Percentiles rank a stretch among this genome's conserved stretches.
phyloP scores from a whole-genome alignment of 2,329 filamentous ascomycete species.

The Zalaria sp. region DNA sequence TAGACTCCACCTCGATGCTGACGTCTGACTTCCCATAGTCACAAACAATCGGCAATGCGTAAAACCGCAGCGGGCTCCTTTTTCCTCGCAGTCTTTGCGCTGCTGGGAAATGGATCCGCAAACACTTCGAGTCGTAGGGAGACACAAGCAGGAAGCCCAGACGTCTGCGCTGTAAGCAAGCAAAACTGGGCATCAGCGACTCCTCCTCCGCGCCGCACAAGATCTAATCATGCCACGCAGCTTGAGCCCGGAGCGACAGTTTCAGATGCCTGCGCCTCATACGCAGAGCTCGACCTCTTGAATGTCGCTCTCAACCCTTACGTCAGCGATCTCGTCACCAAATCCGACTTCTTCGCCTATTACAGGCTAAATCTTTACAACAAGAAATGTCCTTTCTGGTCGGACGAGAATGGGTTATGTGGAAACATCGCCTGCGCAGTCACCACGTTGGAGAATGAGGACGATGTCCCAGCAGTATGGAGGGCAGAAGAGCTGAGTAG shows the following conservation, averaged over 20 bases:
- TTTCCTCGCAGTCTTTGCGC: conserved; percentile 47
- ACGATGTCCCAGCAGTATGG: conserved; percentile 87
- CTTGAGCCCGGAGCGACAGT: conserved; percentile 82
- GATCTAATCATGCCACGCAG: conserved; percentile 34
- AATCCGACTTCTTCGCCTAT: conserved; percentile 96
- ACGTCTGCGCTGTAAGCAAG: conserved; percentile 42
- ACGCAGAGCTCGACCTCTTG: conserved; percentile 72
- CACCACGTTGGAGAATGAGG: conserved; percentile 86
- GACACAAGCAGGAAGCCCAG: conserved; percentile 20
- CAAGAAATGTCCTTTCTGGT: conserved; percentile 92
- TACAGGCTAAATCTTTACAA: conserved; percentile 92
- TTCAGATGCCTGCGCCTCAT: conserved; percentile 87
- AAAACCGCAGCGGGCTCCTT: conserved; percentile 23
- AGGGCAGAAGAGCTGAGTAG: conserved; percentile 83
- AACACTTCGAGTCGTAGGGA: conserved; percentile 23
- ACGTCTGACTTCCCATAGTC: conserved; percentile 2
- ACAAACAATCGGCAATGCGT: conserved; percentile 9
- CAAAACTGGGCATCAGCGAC: conserved; percentile 12
- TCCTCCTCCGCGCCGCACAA: conserved; percentile 8
- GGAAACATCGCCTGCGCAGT: conserved; percentile 95
- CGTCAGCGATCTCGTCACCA: conserved; percentile 65
- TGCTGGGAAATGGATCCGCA: conserved; percentile 33
- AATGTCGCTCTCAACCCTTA: conserved; percentile 65
- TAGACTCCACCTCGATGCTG: conserved; percentile 3
- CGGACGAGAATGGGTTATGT: conserved; percentile 83